Percentiles rank a stretch among this genome's conserved stretches.
Conservation (phyloP, 257 asterid species). For the Primulina tabacum region DNA sequence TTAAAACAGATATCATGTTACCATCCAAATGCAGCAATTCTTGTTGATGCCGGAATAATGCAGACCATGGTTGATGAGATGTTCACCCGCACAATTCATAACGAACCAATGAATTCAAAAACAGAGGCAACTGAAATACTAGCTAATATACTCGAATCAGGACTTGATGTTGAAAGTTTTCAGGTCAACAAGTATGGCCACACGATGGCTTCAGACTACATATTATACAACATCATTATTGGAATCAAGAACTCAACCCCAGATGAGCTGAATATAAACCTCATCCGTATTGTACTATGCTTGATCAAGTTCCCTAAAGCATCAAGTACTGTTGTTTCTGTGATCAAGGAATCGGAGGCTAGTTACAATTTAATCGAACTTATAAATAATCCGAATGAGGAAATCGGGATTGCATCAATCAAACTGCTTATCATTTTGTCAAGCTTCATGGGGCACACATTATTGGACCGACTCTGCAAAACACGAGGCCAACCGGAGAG, state of each 20-base stretch:
- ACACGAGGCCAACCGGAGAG: conserved; percentile 66
- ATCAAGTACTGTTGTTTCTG: conserved; percentile 54
- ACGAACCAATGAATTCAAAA: conserved; percentile 47
- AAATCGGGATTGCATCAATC: conserved; percentile 52
- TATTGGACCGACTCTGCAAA: conserved; percentile 63
- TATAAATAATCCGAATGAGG: conserved; percentile 57
- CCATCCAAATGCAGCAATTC: conserved; percentile 48
- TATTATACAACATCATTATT: conserved; percentile 49
- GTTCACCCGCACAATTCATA: conserved; percentile 37
- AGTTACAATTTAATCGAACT: conserved; percentile 62
- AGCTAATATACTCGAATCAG: conserved; percentile 70
- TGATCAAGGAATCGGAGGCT: conserved; percentile 69
- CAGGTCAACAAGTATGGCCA: conserved; percentile 57
- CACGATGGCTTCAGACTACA: conserved; percentile 67
- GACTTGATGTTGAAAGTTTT: conserved; percentile 44
- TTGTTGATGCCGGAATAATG: conserved; percentile 56
- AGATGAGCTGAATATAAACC: conserved; percentile 56
- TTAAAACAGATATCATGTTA: conserved; percentile 52
- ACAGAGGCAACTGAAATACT: conserved; percentile 62
- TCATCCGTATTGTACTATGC: conserved; percentile 50
- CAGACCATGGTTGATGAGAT: conserved; percentile 68
- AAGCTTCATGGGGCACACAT: conserved; percentile 70
- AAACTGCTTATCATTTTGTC: conserved; percentile 53
- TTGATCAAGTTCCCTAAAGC: conserved; percentile 59
- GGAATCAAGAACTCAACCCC: conserved; percentile 47